Evolutionary conservation across 2,329 filamentous ascomycete species (phyloP), one percentile per base, ranked within the genome.

Genomic region (Pseudogymnoascus sp.): DNA sequence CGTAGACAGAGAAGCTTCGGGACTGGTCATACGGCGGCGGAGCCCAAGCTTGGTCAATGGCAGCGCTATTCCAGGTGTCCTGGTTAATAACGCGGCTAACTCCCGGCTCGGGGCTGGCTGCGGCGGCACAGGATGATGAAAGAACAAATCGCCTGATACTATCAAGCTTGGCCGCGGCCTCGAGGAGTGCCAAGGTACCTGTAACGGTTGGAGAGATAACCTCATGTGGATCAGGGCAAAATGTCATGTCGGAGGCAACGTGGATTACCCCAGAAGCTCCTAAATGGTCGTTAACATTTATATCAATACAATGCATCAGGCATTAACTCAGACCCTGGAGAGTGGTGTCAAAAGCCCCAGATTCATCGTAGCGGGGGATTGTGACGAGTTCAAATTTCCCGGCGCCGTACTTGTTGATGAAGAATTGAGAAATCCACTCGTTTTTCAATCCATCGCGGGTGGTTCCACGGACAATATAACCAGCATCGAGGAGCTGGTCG

Each of bases 391-490:
- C 74, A 58, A 80, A 75, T 2, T 66, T 62, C 5, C 68, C 71
- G 12, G 39, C 15, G 9, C 39, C 39, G 39, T 42, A 42, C 0
- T 27, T 58, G 0, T 70, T 71, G 27, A 70, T 69, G 15, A 70
- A 70, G 0, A 66, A 12, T 7, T 71, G 65, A 2, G 75, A 58
- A 5, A 72, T 64, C 75, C 76, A 78, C 0, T 71, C 66, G 6
- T 71, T 71, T 25, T 72, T 69, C 0, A 66, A 51, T 3, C 65
- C 31, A 51, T 73, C 66, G 8, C 79, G 75, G 2, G 76, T 74
- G 1, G 79, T 80, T 15, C 78, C 78, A 15, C 78, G 75, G 4
- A 81, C 78, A 6, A 66, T 65, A 65, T 74, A 80, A 10, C 78
- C 78, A 2, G 70, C 68, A 1, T 71, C 61, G 13, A 81, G 71